phyloP scores from a whole-genome alignment of 176 grass and related monocot species.

The Puccinellia tenuiflora region DNA sequence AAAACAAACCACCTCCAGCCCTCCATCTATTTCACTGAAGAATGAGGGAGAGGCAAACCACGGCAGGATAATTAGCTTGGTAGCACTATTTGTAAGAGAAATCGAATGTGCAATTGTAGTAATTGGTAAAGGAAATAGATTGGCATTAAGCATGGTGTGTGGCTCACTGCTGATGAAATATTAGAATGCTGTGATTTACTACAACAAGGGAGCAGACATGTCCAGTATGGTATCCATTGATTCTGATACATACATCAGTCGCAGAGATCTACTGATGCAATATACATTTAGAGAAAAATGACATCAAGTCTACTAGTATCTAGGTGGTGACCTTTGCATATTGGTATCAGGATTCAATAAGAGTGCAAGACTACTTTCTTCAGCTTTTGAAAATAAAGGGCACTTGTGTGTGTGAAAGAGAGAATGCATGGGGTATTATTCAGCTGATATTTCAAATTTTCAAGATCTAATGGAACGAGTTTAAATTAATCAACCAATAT shows the following conservation, averaged over 20 bases:
- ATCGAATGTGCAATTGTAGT: slow-evolving; percentile 2
- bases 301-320: background rate
- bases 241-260: background rate
- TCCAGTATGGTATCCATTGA: background rate
- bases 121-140: background rate
- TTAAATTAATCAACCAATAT: background rate
- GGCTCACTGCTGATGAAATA: slow-evolving; percentile 17
- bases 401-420: background rate
- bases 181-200: background rate
- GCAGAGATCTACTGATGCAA: background rate
- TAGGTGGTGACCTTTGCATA: background rate
- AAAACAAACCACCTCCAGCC: slow-evolving; percentile 32
- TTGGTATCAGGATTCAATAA: background rate
- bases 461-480: background rate
- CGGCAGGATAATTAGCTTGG: background rate
- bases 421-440: background rate
- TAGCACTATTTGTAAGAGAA: slow-evolving; percentile 18
- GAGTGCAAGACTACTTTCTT: background rate
- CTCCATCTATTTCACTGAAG: slow-evolving; percentile 10
- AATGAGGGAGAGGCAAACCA: slow-evolving; percentile 21
- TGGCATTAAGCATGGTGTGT: background rate
- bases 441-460: slow-evolving; percentile 1
- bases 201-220: background rate
- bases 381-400: background rate
- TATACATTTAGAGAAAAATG: background rate